Evolutionary conservation across 768 basidiomycete genomes (phyloP).

Genomic region (Lanmaoa pseudosensibilis): DNA sequence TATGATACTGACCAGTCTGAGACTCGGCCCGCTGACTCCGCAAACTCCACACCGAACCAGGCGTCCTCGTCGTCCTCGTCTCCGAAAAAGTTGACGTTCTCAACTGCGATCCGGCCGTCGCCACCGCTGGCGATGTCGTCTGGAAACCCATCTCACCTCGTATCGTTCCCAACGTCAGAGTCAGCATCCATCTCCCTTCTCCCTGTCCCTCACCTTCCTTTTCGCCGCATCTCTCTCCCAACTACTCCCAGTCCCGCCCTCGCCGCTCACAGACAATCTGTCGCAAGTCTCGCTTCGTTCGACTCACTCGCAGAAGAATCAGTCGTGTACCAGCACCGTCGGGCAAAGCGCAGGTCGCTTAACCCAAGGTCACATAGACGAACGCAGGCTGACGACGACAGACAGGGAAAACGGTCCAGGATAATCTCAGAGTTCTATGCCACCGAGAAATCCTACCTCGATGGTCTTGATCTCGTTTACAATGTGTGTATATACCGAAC

Average conservation of each 20-base stretch:
- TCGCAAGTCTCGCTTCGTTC: constrained; percentile 70
- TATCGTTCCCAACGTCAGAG: constrained; percentile 36
- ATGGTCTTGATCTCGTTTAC: constrained; percentile 81
- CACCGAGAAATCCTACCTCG: constrained; percentile 78
- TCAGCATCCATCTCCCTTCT: constrained; percentile 24
- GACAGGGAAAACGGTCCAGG: constrained; percentile 58
- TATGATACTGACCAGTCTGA: constrained; percentile 19
- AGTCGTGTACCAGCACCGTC: constrained; percentile 28
- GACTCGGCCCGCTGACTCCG: constrained; percentile 21
- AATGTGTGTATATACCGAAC: constrained; percentile 54
- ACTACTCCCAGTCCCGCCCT: constrained; percentile 46
- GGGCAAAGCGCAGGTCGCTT: constrained; percentile 37
- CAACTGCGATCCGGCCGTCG: constrained; percentile 11
- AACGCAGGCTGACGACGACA: constrained; percentile 47
- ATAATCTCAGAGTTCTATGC: constrained; percentile 80
- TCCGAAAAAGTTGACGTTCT: not conserved
- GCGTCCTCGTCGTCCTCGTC: not conserved
- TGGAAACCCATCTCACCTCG: constrained; percentile 12
- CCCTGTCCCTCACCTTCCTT: constrained; percentile 54
- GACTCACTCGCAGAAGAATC: constrained; percentile 65
- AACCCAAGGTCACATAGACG: constrained; percentile 30
- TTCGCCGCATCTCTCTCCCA: constrained; percentile 62
- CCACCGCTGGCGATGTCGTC: constrained; percentile 21
- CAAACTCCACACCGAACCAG: not conserved
- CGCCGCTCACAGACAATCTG: constrained; percentile 53